Conservation (phyloP, 345 rosid genomes). For the Capsella bursapastoris region DNA sequence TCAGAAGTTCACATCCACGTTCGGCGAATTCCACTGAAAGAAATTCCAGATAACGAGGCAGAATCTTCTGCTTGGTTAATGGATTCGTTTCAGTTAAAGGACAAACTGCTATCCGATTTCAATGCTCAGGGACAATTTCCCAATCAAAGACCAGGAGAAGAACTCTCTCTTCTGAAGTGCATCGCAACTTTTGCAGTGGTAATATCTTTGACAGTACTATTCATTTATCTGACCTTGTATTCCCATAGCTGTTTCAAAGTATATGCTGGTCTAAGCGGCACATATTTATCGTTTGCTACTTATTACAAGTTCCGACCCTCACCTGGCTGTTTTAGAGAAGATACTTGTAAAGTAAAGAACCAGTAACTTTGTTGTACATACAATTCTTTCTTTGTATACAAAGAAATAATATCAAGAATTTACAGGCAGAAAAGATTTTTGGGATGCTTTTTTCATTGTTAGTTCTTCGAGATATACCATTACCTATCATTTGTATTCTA, state of each 20-base stretch:
- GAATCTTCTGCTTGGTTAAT: slow-evolving; percentile 66
- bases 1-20: slow-evolving; percentile 84
- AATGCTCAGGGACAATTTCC: slow-evolving; percentile 64
- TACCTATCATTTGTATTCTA: not conserved
- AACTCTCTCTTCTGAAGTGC: slow-evolving; percentile 59
- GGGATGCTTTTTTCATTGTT: slow-evolving; percentile 18
- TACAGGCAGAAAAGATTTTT: slow-evolving; percentile 27
- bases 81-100: slow-evolving; percentile 64
- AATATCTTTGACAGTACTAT: slow-evolving; percentile 57
- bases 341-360: slow-evolving; percentile 33
- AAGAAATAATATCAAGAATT: slow-evolving; percentile 28
- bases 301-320: slow-evolving; percentile 52
- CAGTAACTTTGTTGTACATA: slow-evolving; percentile 42
- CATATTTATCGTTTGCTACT: slow-evolving; percentile 57
- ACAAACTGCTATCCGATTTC: slow-evolving; percentile 65
- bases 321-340: slow-evolving; percentile 46
- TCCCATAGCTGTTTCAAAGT: slow-evolving; percentile 57
- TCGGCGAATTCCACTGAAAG: slow-evolving; percentile 52
- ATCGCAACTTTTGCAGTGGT: slow-evolving; percentile 52
- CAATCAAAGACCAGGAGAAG: slow-evolving; percentile 49
- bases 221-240: slow-evolving; percentile 63
- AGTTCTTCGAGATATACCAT: slow-evolving; percentile 21
- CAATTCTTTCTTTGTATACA: slow-evolving; percentile 40
- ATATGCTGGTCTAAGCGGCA: slow-evolving; percentile 65
- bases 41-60: slow-evolving; percentile 55